Conservation (phyloP, 2,329 filamentous ascomycete genomes). For the Colletotrichum euphorbiae region DNA sequence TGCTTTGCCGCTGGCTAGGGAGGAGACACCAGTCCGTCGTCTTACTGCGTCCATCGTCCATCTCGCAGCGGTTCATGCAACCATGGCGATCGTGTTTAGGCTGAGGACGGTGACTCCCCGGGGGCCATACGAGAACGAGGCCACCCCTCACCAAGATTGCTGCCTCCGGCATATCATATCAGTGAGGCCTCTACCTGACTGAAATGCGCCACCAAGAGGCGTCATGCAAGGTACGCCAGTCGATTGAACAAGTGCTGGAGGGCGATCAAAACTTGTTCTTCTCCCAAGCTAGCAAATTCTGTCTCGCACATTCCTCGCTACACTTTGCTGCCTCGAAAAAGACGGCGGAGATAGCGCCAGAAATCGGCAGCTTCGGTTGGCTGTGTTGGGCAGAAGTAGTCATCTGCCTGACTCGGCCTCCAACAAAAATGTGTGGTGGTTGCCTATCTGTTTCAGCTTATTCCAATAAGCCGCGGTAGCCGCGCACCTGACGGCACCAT, state of each 20-base stretch:
- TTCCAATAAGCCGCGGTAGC: slow-evolving; percentile 37
- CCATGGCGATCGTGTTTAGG: slow-evolving; percentile 22
- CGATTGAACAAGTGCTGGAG: slow-evolving; percentile 20
- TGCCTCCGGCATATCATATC: slow-evolving; percentile 1
- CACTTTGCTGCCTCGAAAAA: slow-evolving; percentile 12
- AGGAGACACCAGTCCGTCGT: background rate
- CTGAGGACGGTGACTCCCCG: slow-evolving; percentile 11
- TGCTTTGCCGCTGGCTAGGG: background rate
- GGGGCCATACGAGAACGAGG: background rate
- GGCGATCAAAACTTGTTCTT: slow-evolving; percentile 31
- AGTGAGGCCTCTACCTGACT: slow-evolving; percentile 27
- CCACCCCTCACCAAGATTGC: background rate
- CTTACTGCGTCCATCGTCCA: slow-evolving; percentile 22
- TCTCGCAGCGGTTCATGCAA: slow-evolving; percentile 36
- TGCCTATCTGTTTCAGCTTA: slow-evolving; percentile 39
- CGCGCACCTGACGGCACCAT: slow-evolving; percentile 36
- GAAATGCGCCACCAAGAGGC: slow-evolving; percentile 41
- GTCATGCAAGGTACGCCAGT: slow-evolving; percentile 43
- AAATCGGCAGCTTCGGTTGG: slow-evolving; percentile 33
- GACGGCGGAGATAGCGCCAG: background rate
- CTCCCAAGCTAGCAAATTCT: slow-evolving; percentile 22
- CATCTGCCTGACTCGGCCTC: slow-evolving; percentile 33
- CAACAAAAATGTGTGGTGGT: slow-evolving; percentile 34
- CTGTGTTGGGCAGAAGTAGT: slow-evolving; percentile 30
- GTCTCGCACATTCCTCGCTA: slow-evolving; percentile 32